phyloP scores from a whole-genome alignment of 768 basidiomycete genomes.

The Phylloporus sp. region DNA sequence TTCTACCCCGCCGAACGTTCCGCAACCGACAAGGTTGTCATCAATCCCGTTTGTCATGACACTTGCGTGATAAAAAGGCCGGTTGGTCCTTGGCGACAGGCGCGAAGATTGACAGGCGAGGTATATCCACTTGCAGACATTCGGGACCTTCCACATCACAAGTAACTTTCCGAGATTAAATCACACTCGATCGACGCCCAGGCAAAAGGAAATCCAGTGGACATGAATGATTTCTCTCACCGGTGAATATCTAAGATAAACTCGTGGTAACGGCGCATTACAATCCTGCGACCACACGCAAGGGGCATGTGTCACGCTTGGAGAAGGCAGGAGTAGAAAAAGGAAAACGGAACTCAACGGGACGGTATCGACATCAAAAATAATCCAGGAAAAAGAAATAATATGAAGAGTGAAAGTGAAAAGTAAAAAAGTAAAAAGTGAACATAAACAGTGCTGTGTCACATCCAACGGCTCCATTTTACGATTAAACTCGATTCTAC shows the following conservation, averaged over 20 bases:
- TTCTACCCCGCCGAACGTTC: conserved; percentile 2
- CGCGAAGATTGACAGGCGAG: background rate
- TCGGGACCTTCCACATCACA: conserved; percentile 7
- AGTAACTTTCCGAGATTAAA: conserved; percentile 20
- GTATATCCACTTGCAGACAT: background rate
- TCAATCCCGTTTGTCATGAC: conserved; percentile 4
- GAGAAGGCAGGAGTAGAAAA: conserved; percentile 7
- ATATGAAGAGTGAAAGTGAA: background rate
- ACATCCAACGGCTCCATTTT: conserved; percentile 19
- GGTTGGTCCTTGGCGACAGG: background rate
- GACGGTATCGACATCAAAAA: background rate
- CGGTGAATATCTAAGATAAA: conserved; percentile 25
- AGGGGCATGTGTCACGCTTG: conserved; percentile 22
- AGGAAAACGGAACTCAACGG: conserved; percentile 5
- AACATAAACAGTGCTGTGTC: conserved; percentile 12
- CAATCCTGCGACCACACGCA: conserved; percentile 24
- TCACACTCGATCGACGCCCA: conserved; percentile 25
- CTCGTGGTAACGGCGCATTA: conserved; percentile 25
- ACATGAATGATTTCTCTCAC: conserved; percentile 14
- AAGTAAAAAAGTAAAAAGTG: conserved; percentile 1
- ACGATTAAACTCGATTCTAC: conserved; percentile 13
- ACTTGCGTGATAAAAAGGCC: conserved; percentile 13
- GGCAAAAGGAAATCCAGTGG: conserved; percentile 3
- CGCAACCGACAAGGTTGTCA: conserved; percentile 2
- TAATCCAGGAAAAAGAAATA: background rate